These are phyloP conservation scores for Aspergillus puulaauensis DNA, from an alignment of 2,329 filamentous ascomycete genomes.

Conservation along the genomic window DNA sequence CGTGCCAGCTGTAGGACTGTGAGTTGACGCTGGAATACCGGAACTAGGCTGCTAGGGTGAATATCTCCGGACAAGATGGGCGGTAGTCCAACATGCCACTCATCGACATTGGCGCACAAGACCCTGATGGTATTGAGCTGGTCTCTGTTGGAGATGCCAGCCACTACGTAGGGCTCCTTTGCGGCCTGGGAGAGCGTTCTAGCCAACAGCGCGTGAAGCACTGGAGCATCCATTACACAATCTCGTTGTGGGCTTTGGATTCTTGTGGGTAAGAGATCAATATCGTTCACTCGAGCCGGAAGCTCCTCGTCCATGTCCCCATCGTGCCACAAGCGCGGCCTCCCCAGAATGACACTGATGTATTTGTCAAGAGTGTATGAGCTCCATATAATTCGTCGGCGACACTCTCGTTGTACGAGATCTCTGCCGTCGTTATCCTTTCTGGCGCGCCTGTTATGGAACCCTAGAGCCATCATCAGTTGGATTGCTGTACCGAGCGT, in stretches of 20 bases:
- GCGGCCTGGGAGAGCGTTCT: slow-evolving; percentile 20
- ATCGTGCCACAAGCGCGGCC: slow-evolving; percentile 36
- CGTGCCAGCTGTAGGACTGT: slow-evolving; percentile 23
- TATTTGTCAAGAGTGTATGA: slow-evolving; percentile 42
- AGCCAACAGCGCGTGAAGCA: slow-evolving; percentile 21
- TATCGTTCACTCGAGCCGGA: slow-evolving; percentile 34
- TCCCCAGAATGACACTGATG: slow-evolving; percentile 38
- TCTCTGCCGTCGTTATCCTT: slow-evolving; percentile 8
- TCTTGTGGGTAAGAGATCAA: slow-evolving; percentile 12
- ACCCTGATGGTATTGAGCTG: slow-evolving; percentile 12
- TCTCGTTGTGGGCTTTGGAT: slow-evolving; percentile 13
- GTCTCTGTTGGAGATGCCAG: slow-evolving; percentile 10
- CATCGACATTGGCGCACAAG: slow-evolving; percentile 12
- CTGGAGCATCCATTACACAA: slow-evolving; percentile 24
- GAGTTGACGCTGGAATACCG: slow-evolving; percentile 20
- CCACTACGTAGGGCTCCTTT: slow-evolving; percentile 20
- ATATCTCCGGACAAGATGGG: slow-evolving; percentile 19
- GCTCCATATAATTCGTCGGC: slow-evolving; percentile 39
- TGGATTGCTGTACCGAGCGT: slow-evolving; percentile 38
- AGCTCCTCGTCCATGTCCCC: slow-evolving; percentile 53
- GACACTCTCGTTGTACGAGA: slow-evolving; percentile 28
- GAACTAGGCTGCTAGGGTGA: slow-evolving; percentile 21
- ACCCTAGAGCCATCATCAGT: slow-evolving; percentile 35
- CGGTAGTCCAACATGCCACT: slow-evolving; percentile 18
- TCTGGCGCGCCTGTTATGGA: slow-evolving; percentile 28